These are phyloP conservation scores for Medicago truncatula DNA, from an alignment of 306 rosid genomes.

Conservation along the genomic window DNA sequence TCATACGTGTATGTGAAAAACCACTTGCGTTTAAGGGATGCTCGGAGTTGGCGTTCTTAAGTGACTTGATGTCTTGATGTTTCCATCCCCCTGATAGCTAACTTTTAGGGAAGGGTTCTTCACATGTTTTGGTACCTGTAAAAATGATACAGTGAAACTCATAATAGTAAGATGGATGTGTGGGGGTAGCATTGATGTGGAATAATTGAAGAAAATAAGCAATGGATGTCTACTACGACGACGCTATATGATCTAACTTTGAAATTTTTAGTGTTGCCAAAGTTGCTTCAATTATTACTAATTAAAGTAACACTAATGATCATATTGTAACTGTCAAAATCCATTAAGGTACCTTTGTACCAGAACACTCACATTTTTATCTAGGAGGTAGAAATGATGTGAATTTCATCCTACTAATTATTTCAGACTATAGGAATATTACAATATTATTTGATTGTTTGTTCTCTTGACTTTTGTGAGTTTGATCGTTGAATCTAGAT, in stretches of 20 bases:
- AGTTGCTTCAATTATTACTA: neutral
- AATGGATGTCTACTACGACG: neutral
- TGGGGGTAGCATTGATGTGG: neutral
- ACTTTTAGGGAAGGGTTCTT: neutral
- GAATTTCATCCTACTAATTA: neutral
- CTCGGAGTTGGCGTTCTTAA: no score
- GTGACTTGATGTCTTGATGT: neutral
- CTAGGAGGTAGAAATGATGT: neutral
- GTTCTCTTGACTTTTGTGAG: conserved; percentile 11
- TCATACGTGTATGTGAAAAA: neutral
- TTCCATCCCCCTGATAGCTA: neutral
- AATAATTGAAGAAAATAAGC: neutral
- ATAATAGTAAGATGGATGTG: neutral
- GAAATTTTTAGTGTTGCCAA: neutral
- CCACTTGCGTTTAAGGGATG: neutral
- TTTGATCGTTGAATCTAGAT: conserved; percentile 11
- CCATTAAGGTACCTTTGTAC: neutral
- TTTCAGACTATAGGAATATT: neutral
- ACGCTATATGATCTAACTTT: neutral
- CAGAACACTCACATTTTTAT: neutral
- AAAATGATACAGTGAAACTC: neutral
- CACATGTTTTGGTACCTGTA: neutral
- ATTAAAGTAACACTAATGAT: neutral
- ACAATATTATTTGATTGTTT: conserved; percentile 12
- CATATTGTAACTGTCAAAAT: neutral